A percentile compares a stretch with the other conserved stretches of the same genome.
Conservation (phyloP, 2,329 filamentous ascomycete genomes). For the Beauveria brongniartii region DNA sequence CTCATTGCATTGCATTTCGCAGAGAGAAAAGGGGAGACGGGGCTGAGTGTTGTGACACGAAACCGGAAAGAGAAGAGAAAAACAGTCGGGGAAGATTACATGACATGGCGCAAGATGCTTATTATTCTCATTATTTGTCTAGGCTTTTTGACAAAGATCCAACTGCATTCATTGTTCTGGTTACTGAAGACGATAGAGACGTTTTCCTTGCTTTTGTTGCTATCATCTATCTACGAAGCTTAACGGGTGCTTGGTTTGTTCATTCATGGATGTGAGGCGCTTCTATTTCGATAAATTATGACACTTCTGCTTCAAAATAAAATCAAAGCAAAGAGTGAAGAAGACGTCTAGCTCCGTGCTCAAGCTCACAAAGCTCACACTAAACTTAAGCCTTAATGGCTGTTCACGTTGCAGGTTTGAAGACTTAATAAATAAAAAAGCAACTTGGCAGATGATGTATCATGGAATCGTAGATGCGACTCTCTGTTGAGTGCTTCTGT, state of each 20-base stretch:
- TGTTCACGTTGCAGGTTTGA: too few species aligned
- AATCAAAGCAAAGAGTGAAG: too few species aligned
- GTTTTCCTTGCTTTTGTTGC: neutral
- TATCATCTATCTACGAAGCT: neutral
- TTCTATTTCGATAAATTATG: neutral
- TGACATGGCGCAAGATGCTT: neutral
- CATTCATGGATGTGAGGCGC: neutral
- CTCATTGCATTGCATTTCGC: too few species aligned
- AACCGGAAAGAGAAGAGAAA: neutral
- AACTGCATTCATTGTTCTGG: neutral
- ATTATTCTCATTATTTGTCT: neutral
- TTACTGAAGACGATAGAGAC: neutral
- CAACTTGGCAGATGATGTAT: neutral
- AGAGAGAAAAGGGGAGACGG: too few species aligned
- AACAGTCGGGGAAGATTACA: neutral
- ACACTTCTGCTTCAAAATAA: too few species aligned
- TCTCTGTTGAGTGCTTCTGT: neutral
- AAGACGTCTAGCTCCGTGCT: too few species aligned
- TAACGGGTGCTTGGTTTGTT: too few species aligned
- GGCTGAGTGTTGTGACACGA: neutral
- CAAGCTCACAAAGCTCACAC: too few species aligned
- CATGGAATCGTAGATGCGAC: neutral
- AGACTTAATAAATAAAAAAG: too few species aligned
- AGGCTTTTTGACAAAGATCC: neutral
- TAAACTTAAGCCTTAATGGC: too few species aligned